phyloP scores from a whole-genome alignment of 306 rosid species.

The Fagus crenata region DNA sequence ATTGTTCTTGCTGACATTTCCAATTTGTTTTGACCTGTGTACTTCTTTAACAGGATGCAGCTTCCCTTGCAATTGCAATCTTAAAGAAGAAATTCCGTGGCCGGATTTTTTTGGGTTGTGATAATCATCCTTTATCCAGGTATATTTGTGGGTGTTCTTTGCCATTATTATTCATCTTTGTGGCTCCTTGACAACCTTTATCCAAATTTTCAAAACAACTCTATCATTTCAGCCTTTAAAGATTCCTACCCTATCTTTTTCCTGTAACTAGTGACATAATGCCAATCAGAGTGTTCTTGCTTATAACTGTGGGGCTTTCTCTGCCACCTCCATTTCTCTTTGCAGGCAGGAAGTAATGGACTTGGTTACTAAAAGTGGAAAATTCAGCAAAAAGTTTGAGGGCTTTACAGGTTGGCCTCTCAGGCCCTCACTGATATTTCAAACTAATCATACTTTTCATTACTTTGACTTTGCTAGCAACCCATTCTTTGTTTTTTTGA shows the following conservation, averaged over 20 bases:
- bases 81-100: constrained; percentile 65
- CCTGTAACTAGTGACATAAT: background rate
- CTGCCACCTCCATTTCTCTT: constrained; percentile 25
- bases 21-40: background rate
- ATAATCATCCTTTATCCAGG: constrained; percentile 96
- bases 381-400: constrained; percentile 69
- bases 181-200: background rate
- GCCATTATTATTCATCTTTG: background rate
- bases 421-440: constrained; percentile 2
- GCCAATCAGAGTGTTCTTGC: constrained; percentile 1
- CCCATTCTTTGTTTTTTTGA: background rate
- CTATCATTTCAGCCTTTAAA: background rate
- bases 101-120: constrained; percentile 82
- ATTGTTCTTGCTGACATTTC: background rate
- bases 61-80: constrained; percentile 74
- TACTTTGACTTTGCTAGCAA: background rate
- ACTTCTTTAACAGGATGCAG: constrained; percentile 73
- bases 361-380: constrained; percentile 71
- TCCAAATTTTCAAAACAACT: background rate
- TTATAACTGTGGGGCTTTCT: constrained; percentile 9
- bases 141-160: constrained; percentile 22
- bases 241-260: background rate
- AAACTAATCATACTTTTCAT: background rate
- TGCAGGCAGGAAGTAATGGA: constrained; percentile 97
- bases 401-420: constrained; percentile 63